Conservation (phyloP, 805 yeast genomes). For the Lipomyces starkeyi region DNA sequence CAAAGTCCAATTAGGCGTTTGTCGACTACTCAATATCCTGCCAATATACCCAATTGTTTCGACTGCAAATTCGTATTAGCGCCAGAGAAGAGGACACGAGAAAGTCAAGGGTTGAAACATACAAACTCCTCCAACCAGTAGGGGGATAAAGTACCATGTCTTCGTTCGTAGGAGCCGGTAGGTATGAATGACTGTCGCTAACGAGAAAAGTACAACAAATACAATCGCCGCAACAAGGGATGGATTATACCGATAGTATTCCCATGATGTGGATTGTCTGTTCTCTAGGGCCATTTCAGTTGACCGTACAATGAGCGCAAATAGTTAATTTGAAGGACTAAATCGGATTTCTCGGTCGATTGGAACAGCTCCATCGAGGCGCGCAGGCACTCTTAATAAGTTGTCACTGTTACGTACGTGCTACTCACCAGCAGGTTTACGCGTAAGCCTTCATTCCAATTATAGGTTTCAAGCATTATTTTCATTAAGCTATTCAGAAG, state of each 20-base stretch:
- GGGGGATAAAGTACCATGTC: slow-evolving; percentile 11
- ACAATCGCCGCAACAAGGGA: background rate
- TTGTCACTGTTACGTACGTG: no score
- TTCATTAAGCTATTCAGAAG: background rate
- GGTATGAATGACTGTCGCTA: background rate
- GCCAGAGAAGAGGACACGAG: background rate
- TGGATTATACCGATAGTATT: slow-evolving; percentile 9
- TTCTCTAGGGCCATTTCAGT: no score
- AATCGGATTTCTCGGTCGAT: background rate
- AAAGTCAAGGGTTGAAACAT: background rate
- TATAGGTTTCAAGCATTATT: background rate
- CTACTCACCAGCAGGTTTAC: background rate
- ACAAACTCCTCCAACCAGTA: slow-evolving; percentile 17
- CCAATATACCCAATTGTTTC: slow-evolving; percentile 12
- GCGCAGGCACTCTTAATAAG: no score
- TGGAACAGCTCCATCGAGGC: no score
- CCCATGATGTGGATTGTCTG: background rate
- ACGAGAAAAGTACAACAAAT: slow-evolving; percentile 3
- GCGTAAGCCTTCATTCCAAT: background rate
- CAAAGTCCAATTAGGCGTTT: background rate
- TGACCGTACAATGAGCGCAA: no score
- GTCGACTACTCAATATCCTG: background rate
- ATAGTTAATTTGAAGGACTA: background rate
- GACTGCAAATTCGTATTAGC: background rate
- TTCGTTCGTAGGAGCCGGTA: background rate